These are phyloP conservation scores for Tanacetum coccineum DNA, from an alignment of 129 eudicot genomes.

Conservation along the genomic window DNA sequence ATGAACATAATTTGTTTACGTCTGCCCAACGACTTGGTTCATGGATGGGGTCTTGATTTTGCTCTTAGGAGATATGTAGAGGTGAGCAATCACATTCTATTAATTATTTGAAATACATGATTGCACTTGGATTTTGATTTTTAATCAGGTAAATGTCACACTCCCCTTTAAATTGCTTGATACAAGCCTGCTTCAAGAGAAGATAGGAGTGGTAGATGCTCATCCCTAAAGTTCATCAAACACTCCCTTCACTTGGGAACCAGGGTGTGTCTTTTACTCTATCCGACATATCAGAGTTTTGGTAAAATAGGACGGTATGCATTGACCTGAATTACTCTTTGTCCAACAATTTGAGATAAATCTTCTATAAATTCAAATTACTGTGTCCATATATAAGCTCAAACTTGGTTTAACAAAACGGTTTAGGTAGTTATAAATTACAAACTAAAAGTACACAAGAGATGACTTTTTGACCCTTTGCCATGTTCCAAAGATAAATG, in stretches of 20 bases:
- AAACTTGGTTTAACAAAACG: not conserved
- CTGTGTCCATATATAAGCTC: not conserved
- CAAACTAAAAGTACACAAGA: not conserved
- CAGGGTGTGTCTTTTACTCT: conserved; percentile 44
- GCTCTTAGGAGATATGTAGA: conserved; percentile 78
- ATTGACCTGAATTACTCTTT: not conserved
- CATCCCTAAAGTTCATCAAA: conserved; percentile 81
- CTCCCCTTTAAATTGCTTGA: not conserved
- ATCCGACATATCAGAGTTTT: not conserved
- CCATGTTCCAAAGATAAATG: not conserved
- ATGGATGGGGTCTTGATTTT: conserved; percentile 95
- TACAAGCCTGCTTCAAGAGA: conserved; percentile 86
- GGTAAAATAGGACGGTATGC: not conserved
- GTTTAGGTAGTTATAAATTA: not conserved
- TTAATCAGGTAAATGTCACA: not conserved
- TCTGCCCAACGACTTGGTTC: conserved; percentile 80
- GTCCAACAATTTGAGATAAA: not conserved
- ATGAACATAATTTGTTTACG: not conserved
- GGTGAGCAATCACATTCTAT: conserved; percentile 33
- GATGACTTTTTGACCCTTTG: not conserved
- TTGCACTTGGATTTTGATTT: conserved; percentile 16
- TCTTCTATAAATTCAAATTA: not conserved
- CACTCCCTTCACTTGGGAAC: conserved; percentile 77
- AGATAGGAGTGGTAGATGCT: conserved; percentile 84
- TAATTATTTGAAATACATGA: not conserved